These are phyloP conservation scores for Aspergillus uvarum DNA, from an alignment of 2,329 filamentous ascomycete genomes.

Conservation along the genomic window DNA sequence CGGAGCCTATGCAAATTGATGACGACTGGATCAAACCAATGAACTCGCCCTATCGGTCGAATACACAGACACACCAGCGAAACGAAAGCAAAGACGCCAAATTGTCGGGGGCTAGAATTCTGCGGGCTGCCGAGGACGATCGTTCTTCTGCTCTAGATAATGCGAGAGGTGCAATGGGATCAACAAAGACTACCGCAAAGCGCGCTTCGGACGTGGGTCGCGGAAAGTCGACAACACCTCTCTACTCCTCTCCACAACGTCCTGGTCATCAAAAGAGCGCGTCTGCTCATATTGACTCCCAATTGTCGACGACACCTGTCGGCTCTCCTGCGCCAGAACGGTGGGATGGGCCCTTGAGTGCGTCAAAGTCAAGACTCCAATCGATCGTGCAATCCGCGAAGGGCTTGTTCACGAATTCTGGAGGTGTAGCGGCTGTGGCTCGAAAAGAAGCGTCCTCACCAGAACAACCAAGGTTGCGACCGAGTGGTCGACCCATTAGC, in stretches of 20 bases:
- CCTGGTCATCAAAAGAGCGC: constrained; percentile 58
- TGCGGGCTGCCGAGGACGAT: constrained; percentile 14
- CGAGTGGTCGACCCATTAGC: constrained; percentile 28
- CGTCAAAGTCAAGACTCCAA: constrained; percentile 88
- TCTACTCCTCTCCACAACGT: constrained; percentile 53
- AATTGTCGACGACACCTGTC: constrained; percentile 56
- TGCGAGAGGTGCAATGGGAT: constrained; percentile 15
- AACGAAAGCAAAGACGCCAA: constrained; percentile 60
- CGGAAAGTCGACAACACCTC: constrained; percentile 65
- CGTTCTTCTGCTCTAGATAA: constrained; percentile 6
- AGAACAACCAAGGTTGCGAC: constrained; percentile 32
- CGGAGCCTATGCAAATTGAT: constrained; percentile 43
- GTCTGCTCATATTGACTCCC: constrained; percentile 57
- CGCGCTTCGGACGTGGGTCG: constrained; percentile 46
- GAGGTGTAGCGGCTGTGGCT: constrained; percentile 57
- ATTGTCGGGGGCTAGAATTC: constrained; percentile 27
- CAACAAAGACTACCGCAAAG: constrained; percentile 17
- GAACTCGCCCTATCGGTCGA: constrained; percentile 48
- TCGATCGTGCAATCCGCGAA: constrained; percentile 87
- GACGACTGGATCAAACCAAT: constrained; percentile 63
- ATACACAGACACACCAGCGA: constrained; percentile 60
- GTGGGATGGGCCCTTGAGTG: constrained; percentile 79
- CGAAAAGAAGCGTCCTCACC: constrained; percentile 56
- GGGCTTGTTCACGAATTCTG: constrained; percentile 77
- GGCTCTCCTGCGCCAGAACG: constrained; percentile 53